Evolutionary conservation across 2,329 filamentous ascomycete genomes (phyloP).

Genomic region (Ophiostoma novo-ulmi): DNA sequence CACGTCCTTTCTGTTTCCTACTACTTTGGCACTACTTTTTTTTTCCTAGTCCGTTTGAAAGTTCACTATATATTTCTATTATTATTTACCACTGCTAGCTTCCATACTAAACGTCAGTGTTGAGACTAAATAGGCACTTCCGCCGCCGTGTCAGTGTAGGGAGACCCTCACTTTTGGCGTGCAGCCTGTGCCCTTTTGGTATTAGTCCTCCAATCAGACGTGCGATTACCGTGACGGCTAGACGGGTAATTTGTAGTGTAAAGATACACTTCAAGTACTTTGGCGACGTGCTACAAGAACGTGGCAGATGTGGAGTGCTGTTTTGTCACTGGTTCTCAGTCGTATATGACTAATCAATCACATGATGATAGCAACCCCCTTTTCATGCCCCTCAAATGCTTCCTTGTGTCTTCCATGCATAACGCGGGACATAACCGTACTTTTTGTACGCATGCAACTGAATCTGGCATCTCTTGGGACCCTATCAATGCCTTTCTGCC

Average conservation of each 20-base stretch:
- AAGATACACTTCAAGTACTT: neutral
- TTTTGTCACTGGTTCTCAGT: neutral
- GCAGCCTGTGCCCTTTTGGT: conserved; percentile 8
- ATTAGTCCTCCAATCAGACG: conserved; percentile 1
- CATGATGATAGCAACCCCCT: neutral
- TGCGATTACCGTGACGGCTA: neutral
- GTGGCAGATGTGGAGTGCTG: conserved; percentile 1
- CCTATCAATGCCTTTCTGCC: neutral
- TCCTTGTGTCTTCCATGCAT: conserved; percentile 10
- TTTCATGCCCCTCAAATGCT: neutral
- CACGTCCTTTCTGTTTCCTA: neutral
- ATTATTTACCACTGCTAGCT: neutral
- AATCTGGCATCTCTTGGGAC: neutral
- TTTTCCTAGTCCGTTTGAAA: too few species aligned
- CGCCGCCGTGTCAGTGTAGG: conserved; percentile 17
- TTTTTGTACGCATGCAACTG: neutral
- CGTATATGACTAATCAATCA: neutral
- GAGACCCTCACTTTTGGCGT: conserved; percentile 9
- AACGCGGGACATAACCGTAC: neutral
- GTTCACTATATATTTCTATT: too few species aligned
- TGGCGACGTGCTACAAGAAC: neutral
- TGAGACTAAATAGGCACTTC: conserved; percentile 22
- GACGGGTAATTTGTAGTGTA: neutral
- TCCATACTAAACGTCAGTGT: neutral
- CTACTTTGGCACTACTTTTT: too few species aligned